A percentile compares a stretch with the other conserved stretches of the same genome.
Evolutionary conservation across 768 basidiomycete species (phyloP).

Genomic region (Pholiota microspora): DNA sequence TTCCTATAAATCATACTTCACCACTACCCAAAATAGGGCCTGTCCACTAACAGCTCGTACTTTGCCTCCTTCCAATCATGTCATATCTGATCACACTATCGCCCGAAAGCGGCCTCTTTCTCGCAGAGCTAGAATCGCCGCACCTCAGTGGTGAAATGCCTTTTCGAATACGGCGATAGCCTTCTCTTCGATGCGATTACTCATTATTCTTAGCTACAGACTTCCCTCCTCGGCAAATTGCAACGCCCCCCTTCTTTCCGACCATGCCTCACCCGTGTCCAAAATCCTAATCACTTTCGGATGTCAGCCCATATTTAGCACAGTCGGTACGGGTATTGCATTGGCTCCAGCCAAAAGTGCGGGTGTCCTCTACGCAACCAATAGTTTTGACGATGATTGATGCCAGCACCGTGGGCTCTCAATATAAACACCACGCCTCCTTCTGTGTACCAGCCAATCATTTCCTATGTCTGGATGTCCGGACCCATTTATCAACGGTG

Average conservation of each 20-base stretch:
- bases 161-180: neutral
- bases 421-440: neutral
- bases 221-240: constrained; percentile 2
- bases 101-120: neutral
- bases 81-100: constrained; percentile 2
- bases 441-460: neutral
- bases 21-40: neutral
- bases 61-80: constrained; percentile 1
- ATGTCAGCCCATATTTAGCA: neutral
- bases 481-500: too few relatives aligned
- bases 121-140: neutral
- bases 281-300: neutral
- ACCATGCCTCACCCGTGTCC: neutral
- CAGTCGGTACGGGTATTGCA: neutral
- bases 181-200: neutral
- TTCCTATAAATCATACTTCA: neutral
- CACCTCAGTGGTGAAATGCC: neutral
- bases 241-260: constrained; percentile 8
- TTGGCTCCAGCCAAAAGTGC: neutral
- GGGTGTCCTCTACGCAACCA: neutral
- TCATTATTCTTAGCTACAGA: neutral
- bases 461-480: too few relatives aligned
- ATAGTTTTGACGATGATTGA: neutral
- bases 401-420: neutral
- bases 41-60: neutral